These are phyloP conservation scores for Magnaporthiopsis incrustans DNA, from an alignment of 2,329 filamentous ascomycete genomes.

Conservation along the genomic window DNA sequence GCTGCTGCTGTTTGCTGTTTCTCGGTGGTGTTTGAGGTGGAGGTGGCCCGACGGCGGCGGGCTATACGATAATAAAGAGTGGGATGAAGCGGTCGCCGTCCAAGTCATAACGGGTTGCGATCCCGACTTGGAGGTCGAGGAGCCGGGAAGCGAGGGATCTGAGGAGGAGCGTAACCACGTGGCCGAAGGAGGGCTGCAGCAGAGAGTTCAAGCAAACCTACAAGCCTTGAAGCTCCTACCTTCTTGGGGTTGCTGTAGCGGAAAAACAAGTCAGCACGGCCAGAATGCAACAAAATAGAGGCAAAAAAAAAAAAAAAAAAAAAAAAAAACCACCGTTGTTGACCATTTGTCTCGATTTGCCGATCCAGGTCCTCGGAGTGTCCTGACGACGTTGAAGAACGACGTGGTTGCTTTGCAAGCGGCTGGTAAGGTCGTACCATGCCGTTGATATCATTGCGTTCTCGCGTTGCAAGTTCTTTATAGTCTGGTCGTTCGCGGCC, in stretches of 20 bases:
- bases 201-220: conserved; percentile 10
- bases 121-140: conserved; percentile 1
- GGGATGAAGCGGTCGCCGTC: conserved; percentile 2
- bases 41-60: not conserved
- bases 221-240: conserved; percentile 13
- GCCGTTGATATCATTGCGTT: conserved; percentile 73
- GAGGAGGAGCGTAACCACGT: conserved; percentile 2
- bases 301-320: too few relatives aligned
- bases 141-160: conserved; percentile 5
- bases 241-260: conserved; percentile 14
- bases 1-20: not conserved
- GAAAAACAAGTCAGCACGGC: too few relatives aligned
- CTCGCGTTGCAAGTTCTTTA: conserved; percentile 67
- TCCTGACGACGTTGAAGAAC: conserved; percentile 68
- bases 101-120: conserved; percentile 4
- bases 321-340: conserved; percentile 42
- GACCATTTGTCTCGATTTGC: conserved; percentile 69
- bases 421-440: conserved; percentile 74
- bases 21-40: not conserved
- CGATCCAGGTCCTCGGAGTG: conserved; percentile 72
- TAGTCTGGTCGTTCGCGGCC: conserved; percentile 44
- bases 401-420: conserved; percentile 77
- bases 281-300: not conserved
- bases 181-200: conserved; percentile 4
- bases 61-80: conserved; percentile 3